Evolutionary conservation across 1,284 basidiomycete genomes (phyloP).

Genomic region (Tylopilus orsonianus): DNA sequence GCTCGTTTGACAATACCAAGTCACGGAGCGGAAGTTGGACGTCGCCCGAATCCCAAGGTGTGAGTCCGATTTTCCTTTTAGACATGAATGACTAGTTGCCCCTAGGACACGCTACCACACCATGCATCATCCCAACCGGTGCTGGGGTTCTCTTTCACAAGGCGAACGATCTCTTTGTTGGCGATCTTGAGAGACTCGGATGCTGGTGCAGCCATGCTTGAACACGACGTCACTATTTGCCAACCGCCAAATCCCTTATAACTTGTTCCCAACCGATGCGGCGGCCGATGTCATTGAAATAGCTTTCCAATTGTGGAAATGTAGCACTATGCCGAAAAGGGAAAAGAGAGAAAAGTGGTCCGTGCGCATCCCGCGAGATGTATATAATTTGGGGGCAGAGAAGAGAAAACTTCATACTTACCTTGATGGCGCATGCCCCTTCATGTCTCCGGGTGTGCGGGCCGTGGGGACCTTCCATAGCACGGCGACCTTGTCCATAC

Average conservation of each 20-base stretch:
- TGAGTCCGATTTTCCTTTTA: constrained; percentile 56
- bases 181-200: background rate
- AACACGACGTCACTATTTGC: too few species aligned
- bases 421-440: constrained; percentile 36
- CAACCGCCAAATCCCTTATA: too few species aligned
- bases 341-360: too few species aligned
- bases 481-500: constrained; percentile 48
- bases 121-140: constrained; percentile 24
- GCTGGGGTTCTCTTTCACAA: constrained; percentile 16
- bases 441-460: constrained; percentile 44
- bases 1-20: constrained; percentile 46
- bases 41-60: constrained; percentile 64
- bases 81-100: too few species aligned
- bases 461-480: constrained; percentile 46
- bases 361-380: constrained; percentile 11
- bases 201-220: background rate
- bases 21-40: constrained; percentile 57
- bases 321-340: too few species aligned
- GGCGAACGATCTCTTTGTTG: constrained; percentile 4
- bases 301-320: too few species aligned
- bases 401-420: constrained; percentile 28
- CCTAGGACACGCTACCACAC: too few species aligned
- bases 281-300: too few species aligned
- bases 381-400: constrained; percentile 20
- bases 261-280: too few species aligned